Percentiles rank a stretch among this genome's conserved stretches.
phyloP scores from a whole-genome alignment of 306 rosid genomes.

The Calophaca sinica region DNA sequence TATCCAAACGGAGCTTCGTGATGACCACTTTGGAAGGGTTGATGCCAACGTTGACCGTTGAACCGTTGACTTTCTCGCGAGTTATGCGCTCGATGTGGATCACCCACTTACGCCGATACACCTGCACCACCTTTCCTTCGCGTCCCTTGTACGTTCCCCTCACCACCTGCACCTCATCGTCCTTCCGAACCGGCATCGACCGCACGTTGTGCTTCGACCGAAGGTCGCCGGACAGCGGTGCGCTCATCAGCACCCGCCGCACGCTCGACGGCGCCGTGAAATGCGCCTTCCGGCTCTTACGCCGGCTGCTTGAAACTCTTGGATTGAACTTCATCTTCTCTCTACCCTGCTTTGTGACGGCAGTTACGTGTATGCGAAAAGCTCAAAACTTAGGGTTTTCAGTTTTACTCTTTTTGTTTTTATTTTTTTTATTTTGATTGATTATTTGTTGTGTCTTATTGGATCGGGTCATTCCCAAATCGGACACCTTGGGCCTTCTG shows the following conservation, averaged over 20 bases:
- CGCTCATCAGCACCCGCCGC: conserved; percentile 86
- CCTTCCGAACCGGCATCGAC: conserved; percentile 91
- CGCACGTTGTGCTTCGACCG: conserved; percentile 89
- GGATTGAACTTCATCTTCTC: conserved; percentile 83
- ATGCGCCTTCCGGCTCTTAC: conserved; percentile 95
- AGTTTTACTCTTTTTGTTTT: not conserved
- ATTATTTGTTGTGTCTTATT: too few species aligned
- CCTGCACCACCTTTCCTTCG: conserved; percentile 92
- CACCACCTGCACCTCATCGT: conserved; percentile 91
- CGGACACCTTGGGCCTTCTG: too few species aligned
- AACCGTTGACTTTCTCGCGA: conserved; percentile 93
- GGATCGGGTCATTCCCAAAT: too few species aligned
- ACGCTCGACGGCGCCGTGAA: conserved; percentile 96
- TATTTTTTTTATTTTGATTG: not conserved
- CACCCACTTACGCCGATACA: conserved; percentile 93
- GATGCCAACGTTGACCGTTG: conserved; percentile 91
- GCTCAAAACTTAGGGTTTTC: not conserved
- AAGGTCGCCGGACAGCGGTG: conserved; percentile 82
- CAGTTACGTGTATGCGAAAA: not conserved
- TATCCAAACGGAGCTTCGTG: conserved; percentile 84
- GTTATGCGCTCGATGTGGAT: conserved; percentile 95
- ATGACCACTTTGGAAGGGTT: conserved; percentile 81
- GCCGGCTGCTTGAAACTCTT: conserved; percentile 88
- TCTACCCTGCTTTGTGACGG: not conserved
- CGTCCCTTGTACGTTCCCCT: conserved; percentile 95